A percentile compares a stretch with the other conserved stretches of the same genome.
These are phyloP conservation scores for Meredithiella fracta DNA, from an alignment of 2,329 filamentous ascomycete species.

Conservation along the genomic window DNA sequence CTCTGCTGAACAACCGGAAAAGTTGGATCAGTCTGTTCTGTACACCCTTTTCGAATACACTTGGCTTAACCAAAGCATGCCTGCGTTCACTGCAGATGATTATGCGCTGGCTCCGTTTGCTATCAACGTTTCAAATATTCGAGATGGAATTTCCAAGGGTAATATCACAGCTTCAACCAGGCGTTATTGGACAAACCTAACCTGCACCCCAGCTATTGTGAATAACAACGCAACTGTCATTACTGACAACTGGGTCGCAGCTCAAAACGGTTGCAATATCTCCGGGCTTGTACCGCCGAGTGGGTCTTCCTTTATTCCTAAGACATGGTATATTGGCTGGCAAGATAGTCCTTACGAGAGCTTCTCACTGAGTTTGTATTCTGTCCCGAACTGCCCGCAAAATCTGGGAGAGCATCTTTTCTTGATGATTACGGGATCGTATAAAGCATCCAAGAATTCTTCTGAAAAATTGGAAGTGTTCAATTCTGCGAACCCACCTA, in stretches of 20 bases:
- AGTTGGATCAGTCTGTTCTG: conserved; percentile 23
- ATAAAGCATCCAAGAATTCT: not conserved
- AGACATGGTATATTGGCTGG: conserved; percentile 29
- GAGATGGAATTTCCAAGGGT: not conserved
- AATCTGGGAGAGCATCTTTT: conserved; percentile 21
- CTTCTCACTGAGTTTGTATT: conserved; percentile 19
- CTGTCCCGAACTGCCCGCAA: conserved; percentile 12
- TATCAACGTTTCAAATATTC: conserved; percentile 2
- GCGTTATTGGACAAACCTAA: conserved; percentile 23
- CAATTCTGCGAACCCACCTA: conserved; percentile 31
- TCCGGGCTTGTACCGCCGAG: not conserved
- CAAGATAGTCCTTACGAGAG: conserved; percentile 21
- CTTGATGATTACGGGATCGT: conserved; percentile 24
- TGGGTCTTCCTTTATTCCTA: too few species aligned
- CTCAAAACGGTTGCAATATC: not conserved
- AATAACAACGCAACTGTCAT: not conserved
- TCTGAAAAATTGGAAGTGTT: conserved; percentile 19
- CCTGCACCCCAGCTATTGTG: conserved; percentile 23
- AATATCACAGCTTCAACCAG: conserved; percentile 21
- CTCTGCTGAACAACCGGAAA: conserved; percentile 14
- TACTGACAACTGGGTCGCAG: not conserved
- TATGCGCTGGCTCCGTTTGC: conserved; percentile 30
- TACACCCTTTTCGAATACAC: conserved; percentile 30
- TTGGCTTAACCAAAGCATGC: conserved; percentile 29
- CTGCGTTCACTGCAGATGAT: conserved; percentile 27